phyloP scores from a whole-genome alignment of 768 basidiomycete species.

The Sarcomyxa edulis region DNA sequence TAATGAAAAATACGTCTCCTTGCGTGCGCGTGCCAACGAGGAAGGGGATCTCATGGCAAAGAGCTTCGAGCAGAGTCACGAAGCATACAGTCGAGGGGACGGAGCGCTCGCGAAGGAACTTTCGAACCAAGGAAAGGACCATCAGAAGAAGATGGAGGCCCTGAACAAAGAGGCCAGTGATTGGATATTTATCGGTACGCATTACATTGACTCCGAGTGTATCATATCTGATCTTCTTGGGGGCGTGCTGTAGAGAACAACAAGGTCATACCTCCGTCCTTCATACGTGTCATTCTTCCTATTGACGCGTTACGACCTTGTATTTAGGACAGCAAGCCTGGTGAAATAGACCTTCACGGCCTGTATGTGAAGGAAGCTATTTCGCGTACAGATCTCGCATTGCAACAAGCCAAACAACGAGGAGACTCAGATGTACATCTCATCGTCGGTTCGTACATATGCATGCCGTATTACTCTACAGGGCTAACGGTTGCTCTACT shows the following conservation, averaged over 20 bases:
- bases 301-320: neutral
- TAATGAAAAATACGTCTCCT: conserved; percentile 60
- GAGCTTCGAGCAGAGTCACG: conserved; percentile 66
- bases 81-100: conserved; percentile 69
- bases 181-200: conserved; percentile 80
- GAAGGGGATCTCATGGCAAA: conserved; percentile 78
- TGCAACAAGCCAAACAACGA: conserved; percentile 57
- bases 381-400: conserved; percentile 60
- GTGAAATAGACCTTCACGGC: conserved; percentile 87
- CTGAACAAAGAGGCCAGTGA: conserved; percentile 78
- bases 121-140: conserved; percentile 73
- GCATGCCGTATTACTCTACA: neutral
- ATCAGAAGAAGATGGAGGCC: conserved; percentile 71
- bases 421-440: conserved; percentile 66
- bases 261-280: conserved; percentile 47
- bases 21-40: conserved; percentile 71
- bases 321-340: conserved; percentile 54
- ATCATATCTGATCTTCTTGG: conserved; percentile 4
- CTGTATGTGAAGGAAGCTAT: conserved; percentile 93
- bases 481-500: neutral
- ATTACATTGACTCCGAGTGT: conserved; percentile 1
- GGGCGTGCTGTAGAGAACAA: conserved; percentile 59
- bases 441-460: conserved; percentile 68
- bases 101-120: conserved; percentile 79
- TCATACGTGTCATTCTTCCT: neutral